phyloP scores from a whole-genome alignment of 2,329 filamentous ascomycete genomes.

The Dichotomopilus funicola region DNA sequence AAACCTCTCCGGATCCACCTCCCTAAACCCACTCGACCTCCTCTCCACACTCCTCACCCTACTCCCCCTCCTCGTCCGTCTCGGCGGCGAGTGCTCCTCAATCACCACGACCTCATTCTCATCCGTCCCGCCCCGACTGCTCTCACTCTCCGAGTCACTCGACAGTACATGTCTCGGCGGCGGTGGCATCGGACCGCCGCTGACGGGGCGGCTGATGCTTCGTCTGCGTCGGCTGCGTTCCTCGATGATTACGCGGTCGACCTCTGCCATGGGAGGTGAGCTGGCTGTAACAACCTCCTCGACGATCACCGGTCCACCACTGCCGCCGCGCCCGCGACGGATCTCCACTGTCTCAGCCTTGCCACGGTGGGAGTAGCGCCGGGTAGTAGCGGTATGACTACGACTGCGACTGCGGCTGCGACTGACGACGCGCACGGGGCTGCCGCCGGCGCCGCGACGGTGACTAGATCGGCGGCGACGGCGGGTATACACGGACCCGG shows the following conservation, averaged over 20 bases:
- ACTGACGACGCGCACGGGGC: constrained; percentile 15
- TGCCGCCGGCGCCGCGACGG: neutral
- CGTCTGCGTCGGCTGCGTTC: constrained; percentile 22
- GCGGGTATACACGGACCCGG: constrained; percentile 15
- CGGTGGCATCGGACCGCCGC: neutral
- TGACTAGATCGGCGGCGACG: neutral
- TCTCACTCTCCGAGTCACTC: constrained; percentile 12
- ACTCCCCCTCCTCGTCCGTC: constrained; percentile 18
- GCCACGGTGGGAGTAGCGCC: too few relatives aligned
- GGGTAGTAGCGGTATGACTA: too few relatives aligned
- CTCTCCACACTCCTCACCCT: constrained; percentile 25
- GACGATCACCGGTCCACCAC: constrained; percentile 22
- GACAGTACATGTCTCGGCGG: constrained; percentile 18
- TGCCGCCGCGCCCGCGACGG: constrained; percentile 5
- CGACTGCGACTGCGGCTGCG: neutral
- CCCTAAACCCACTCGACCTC: constrained; percentile 25
- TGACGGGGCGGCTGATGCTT: constrained; percentile 12
- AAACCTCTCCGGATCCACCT: constrained; percentile 30
- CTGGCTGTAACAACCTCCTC: constrained; percentile 15
- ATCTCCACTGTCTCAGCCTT: constrained; percentile 27
- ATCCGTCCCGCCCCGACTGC: constrained; percentile 8
- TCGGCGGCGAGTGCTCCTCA: constrained; percentile 28
- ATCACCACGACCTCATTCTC: constrained; percentile 32
- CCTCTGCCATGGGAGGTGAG: constrained; percentile 4
- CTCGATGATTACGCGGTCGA: constrained; percentile 27